A percentile compares a stretch with the other conserved stretches of the same genome.
Conservation (phyloP, 345 rosid genomes). For the Pistacia vera region DNA sequence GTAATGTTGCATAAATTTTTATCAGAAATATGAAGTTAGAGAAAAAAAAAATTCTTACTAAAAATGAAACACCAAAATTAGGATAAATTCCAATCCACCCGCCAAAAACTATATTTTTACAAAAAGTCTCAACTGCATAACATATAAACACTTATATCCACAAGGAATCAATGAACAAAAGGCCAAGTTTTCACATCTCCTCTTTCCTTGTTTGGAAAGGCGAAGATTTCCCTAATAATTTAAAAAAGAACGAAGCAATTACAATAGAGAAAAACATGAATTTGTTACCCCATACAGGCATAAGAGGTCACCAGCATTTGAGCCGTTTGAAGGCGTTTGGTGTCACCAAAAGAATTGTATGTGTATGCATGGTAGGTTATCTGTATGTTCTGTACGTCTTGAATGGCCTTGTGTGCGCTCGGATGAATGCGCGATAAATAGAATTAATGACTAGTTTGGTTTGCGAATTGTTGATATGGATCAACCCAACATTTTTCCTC, state of each 20-base stretch:
- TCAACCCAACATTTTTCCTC: slow-evolving; percentile 88
- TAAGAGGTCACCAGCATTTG: neutral
- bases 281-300: neutral
- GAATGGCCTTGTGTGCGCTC: neutral
- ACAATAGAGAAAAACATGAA: neutral
- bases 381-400: neutral
- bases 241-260: slow-evolving; percentile 1
- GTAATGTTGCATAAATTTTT: too few species aligned
- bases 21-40: too few species aligned
- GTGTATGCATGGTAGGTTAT: neutral
- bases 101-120: neutral
- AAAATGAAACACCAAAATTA: neutral
- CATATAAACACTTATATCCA: neutral
- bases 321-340: neutral
- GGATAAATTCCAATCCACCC: neutral
- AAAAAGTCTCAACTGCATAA: neutral
- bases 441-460: slow-evolving; percentile 27
- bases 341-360: neutral
- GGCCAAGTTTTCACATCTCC: neutral
- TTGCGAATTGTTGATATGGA: slow-evolving; percentile 44
- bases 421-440: neutral
- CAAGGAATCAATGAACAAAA: neutral
- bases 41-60: too few species aligned
- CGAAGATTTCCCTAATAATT: neutral
- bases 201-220: too few species aligned